These are phyloP conservation scores for Paxillus ammoniavirescens DNA, from an alignment of 768 basidiomycete species.

Conservation along the genomic window DNA sequence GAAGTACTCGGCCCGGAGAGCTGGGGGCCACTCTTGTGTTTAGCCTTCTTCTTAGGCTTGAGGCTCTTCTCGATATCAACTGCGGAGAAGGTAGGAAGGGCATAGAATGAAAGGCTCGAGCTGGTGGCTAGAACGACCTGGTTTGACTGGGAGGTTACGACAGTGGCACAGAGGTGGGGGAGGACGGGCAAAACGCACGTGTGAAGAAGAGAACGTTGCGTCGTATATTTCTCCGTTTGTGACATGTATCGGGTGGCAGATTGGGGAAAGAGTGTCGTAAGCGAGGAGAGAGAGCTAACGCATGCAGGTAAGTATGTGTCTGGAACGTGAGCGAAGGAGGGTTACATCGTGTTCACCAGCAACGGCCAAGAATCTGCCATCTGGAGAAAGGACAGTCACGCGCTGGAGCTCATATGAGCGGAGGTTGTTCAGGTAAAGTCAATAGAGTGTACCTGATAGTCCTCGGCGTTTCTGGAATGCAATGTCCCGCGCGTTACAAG, in stretches of 20 bases:
- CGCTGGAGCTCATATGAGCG: constrained; percentile 44
- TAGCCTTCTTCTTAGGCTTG: constrained; percentile 31
- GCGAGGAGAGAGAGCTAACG: constrained; percentile 61
- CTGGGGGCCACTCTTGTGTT: constrained; percentile 36
- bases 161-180: background rate
- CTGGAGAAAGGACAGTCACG: constrained; percentile 80
- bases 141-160: background rate
- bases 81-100: constrained; percentile 38
- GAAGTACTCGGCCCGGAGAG: constrained; percentile 12
- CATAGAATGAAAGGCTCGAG: constrained; percentile 60
- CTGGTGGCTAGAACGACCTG: constrained; percentile 72
- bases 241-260: constrained; percentile 46
- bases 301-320: constrained; percentile 10
- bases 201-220: constrained; percentile 67
- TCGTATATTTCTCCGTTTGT: constrained; percentile 85
- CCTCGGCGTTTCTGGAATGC: constrained; percentile 56
- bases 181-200: constrained; percentile 41
- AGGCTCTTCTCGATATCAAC: constrained; percentile 15
- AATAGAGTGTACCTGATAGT: constrained; percentile 77
- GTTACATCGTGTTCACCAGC: constrained; percentile 72
- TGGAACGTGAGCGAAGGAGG: constrained; percentile 12
- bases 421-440: background rate
- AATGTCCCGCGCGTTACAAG: constrained; percentile 61
- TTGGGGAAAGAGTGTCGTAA: constrained; percentile 56
- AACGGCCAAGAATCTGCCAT: constrained; percentile 60